Base-by-base conservation (phyloP, 441 rosid genomes). In the Metrosideros polymorpha region DNA sequence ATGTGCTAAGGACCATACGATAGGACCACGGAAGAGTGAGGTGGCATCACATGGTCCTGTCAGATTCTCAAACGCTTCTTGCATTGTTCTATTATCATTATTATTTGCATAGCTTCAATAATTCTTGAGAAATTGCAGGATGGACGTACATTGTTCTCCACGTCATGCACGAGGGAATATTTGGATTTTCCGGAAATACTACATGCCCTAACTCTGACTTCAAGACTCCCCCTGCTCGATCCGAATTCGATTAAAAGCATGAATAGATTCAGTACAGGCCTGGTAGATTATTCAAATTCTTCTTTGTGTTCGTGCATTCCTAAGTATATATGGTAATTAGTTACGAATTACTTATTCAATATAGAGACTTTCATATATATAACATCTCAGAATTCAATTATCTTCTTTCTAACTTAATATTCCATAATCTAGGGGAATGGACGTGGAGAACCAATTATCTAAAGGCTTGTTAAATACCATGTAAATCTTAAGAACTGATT, bases 361-460 rank as follows among this genome's bases (percentile, higher is more conserved):
- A 32, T 29, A 29, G 10, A 30, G 3, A 61, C 39, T 7, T 15
- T 29, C 30, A 52, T 7, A 18, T 6, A 59, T 29, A 61, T 29
- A 29, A 59, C 39, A 29, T 61, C 14, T 61, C 6, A 15, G 3
- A 1, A 18, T 61, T 61, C 22, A 15, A 15, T 61, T 61, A 61
- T 29, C 71, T 29, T 15, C 22, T 61, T 61, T 61, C 22, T 61
- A 50, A 50, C 10, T 45, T 45, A 45, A 45, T 45, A 13, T 57
- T 61, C 9, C 47, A 71, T 71, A 22, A 39, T 3, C 4, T 19
- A 39, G 3, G 22, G 7, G 1, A 10, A 39, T 0, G 5, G 12
- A 9, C 0, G 6, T 39, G 5, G 12, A 10, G 25, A 39, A 2
- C n/a, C 1, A 6, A 0, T 4, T 39, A 35, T 19, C 4, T 71